phyloP scores from a whole-genome alignment of 352 stramenopile genomes.

The Phytophthora tubulina region DNA sequence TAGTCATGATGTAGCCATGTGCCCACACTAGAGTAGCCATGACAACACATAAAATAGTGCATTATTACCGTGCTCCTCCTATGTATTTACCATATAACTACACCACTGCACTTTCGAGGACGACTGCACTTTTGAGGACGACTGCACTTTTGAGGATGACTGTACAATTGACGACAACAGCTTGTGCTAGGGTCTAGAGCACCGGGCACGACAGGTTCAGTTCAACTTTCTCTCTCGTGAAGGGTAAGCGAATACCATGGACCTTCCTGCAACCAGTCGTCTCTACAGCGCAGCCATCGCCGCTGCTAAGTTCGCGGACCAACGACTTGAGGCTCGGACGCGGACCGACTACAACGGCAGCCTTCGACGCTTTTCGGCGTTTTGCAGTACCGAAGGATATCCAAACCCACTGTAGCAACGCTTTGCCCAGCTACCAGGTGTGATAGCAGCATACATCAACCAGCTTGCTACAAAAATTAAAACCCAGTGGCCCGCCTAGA shows the following conservation, averaged over 20 bases:
- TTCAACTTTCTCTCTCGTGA: not conserved
- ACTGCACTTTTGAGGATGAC: too few species aligned
- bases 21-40: too few species aligned
- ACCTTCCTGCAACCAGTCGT: slow-evolving; percentile 21
- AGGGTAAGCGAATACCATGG: not conserved
- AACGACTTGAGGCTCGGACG: slow-evolving; percentile 32
- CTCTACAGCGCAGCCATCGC: slow-evolving; percentile 34
- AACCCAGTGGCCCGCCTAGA: slow-evolving; percentile 17
- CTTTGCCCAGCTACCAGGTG: slow-evolving; percentile 34
- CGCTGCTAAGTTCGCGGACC: slow-evolving; percentile 24
- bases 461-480: slow-evolving; percentile 7
- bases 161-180: not conserved
- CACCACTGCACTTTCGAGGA: too few species aligned
- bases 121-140: not conserved
- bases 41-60: too few species aligned
- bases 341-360: slow-evolving; percentile 32
- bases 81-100: too few species aligned
- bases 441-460: slow-evolving; percentile 37
- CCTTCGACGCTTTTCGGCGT: slow-evolving; percentile 30
- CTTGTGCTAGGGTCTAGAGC: not conserved
- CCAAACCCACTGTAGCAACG: slow-evolving; percentile 22
- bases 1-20: too few species aligned
- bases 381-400: slow-evolving; percentile 30
- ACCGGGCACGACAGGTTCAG: not conserved
- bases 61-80: too few species aligned